phyloP scores from a whole-genome alignment of 495 filamentous ascomycete species.

The Opeltia flavorubescens region DNA sequence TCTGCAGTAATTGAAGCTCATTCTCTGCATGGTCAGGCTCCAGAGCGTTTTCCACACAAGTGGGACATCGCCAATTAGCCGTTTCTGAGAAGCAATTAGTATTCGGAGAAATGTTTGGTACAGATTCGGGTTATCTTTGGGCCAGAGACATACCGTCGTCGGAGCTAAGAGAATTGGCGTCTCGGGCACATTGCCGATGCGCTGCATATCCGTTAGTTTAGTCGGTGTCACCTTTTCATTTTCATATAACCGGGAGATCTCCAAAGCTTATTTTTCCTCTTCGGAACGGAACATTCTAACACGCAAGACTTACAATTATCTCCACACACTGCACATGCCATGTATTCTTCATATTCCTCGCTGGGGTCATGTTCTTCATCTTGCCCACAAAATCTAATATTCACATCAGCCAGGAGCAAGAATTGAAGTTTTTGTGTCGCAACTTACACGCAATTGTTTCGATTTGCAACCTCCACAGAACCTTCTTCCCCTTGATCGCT shows the following conservation, averaged over 20 bases:
- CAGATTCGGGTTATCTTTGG: neutral
- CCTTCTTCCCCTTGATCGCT: constrained; percentile 50
- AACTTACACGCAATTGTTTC: constrained; percentile 54
- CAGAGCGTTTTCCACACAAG: constrained; percentile 55
- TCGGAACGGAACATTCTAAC: constrained; percentile 16
- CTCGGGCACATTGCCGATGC: constrained; percentile 85
- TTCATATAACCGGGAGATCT: constrained; percentile 24
- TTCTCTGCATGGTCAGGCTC: constrained; percentile 29
- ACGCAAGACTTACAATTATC: constrained; percentile 63
- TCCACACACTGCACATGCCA: constrained; percentile 67
- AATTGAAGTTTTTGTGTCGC: too few relatives aligned
- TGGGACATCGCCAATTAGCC: constrained; percentile 64
- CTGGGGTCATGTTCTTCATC: constrained; percentile 78
- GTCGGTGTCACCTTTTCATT: constrained; percentile 9
- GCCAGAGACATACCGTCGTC: constrained; percentile 44
- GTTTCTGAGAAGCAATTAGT: constrained; percentile 29
- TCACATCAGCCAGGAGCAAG: neutral
- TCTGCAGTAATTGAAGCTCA: constrained; percentile 25
- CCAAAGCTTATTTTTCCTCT: constrained; percentile 16
- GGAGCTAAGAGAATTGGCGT: constrained; percentile 53
- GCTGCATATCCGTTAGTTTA: constrained; percentile 38
- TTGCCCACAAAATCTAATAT: constrained; percentile 53
- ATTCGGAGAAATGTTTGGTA: constrained; percentile 6
- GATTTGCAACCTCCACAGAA: constrained; percentile 48
- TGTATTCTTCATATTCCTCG: constrained; percentile 75